Base-by-base conservation (phyloP, 345 rosid genomes). In the Linum lewisii region DNA sequence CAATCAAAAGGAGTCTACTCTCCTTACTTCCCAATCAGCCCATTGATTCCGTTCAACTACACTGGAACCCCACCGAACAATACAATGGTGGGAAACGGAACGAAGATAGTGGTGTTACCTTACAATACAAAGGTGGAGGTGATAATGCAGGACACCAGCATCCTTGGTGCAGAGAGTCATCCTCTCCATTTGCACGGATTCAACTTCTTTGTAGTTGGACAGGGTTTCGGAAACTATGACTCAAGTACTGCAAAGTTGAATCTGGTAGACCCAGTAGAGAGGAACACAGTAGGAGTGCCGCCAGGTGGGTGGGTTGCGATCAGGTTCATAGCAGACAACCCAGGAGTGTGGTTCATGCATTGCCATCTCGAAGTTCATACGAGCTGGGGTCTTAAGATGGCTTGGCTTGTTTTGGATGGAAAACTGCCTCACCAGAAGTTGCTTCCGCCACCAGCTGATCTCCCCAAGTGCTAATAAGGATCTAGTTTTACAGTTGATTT, bases 371-470 rank as follows among this genome's bases (percentile, higher is more conserved):
- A 69, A 21, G 69, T 70, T 19, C 73, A 70, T 25, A 54, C 65
- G 54, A 70, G 73, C 14, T 60, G 73, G 69, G 69, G 73, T 18
- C 49, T 70, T 57, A 64, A 64, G 62, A 70, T 70, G 73, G 69
- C 69, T 7, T 70, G 73, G 69, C 24, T 70, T 22, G 65, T 70
- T 9, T 55, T 70, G 51, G 68, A 64, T 60, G 73, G 73, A 47
- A 60, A 60, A 25, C 58, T 59, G 19, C 65, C 73, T 22, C 64
- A 47, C 24, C 73, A 64, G 58, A 64, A 69, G 58, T 42, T 69
- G 21, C 64, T 54, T 22, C 65, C 73, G 26, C 68, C 68, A 44
- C 73, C 65, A 24, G 64, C 56, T 53, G 67, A 63, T 42, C 60
- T 63, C 9, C 67, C 67, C 52, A 63, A 42, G 52, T 63, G 67